These are phyloP conservation scores for Chaetomiaceae sp. DNA, from an alignment of 2,329 filamentous ascomycete species.

Conservation along the genomic window DNA sequence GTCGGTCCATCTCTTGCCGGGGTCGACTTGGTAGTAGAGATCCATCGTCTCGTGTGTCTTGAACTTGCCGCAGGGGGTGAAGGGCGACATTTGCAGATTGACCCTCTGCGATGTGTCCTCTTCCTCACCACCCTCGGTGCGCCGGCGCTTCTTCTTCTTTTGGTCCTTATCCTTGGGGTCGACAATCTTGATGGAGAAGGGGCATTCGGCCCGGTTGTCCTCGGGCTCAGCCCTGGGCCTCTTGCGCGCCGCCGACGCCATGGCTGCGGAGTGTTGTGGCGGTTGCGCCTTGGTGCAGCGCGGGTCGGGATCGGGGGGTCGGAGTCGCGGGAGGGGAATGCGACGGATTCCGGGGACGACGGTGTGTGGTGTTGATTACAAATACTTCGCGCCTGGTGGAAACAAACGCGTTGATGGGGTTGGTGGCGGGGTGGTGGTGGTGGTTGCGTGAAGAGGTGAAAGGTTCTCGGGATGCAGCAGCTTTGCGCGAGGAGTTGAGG, in stretches of 20 bases:
- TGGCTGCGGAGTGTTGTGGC: constrained; percentile 28
- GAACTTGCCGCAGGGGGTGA: constrained; percentile 51
- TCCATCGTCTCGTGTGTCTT: constrained; percentile 51
- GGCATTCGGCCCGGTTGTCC: constrained; percentile 53
- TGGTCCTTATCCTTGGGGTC: constrained; percentile 45
- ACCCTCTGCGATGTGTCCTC: constrained; percentile 39
- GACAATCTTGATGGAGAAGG: constrained; percentile 44
- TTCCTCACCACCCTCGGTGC: constrained; percentile 40
- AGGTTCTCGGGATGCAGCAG: too few relatives aligned
- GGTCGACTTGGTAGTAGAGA: constrained; percentile 50
- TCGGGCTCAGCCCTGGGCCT: constrained; percentile 44
- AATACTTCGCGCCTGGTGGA: too few relatives aligned
- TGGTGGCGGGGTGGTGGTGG: too few relatives aligned
- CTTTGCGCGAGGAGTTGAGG: too few relatives aligned
- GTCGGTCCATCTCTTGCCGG: constrained; percentile 49
- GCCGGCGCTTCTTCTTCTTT: constrained; percentile 40
- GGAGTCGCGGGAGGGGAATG: neutral
- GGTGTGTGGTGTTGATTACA: too few relatives aligned
- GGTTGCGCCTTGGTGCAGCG: constrained; percentile 9
- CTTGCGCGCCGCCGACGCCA: constrained; percentile 43
- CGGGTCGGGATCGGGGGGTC: too few relatives aligned
- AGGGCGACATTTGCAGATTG: constrained; percentile 49
- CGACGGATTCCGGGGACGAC: neutral
- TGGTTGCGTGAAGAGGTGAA: too few relatives aligned
- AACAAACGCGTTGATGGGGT: too few relatives aligned